Percentiles rank a stretch among this genome's conserved stretches.
These are phyloP conservation scores for Sanghuangporus weigelae DNA, from an alignment of 1,284 basidiomycete species.

Conservation along the genomic window DNA sequence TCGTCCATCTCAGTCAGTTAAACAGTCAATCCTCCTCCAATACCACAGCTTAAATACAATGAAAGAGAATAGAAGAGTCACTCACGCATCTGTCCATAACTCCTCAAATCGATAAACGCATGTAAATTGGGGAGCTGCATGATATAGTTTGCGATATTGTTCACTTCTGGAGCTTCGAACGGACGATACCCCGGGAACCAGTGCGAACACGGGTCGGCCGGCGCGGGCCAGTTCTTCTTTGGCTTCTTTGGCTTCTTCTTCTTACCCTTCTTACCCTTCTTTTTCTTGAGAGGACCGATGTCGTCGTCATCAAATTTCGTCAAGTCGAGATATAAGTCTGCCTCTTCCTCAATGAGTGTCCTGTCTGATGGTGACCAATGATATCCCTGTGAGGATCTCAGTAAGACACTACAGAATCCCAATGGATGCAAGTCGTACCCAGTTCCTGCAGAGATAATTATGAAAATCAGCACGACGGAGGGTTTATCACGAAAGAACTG, in stretches of 20 bases:
- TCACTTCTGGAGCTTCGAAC: slow-evolving; percentile 74
- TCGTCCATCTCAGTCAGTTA: not conserved
- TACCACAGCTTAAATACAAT: not conserved
- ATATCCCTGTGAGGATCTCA: slow-evolving; percentile 40
- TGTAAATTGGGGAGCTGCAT: slow-evolving; percentile 46
- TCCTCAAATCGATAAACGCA: slow-evolving; percentile 75
- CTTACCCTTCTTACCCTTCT: slow-evolving; percentile 17
- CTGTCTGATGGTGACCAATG: slow-evolving; percentile 48
- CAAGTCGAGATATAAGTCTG: not conserved
- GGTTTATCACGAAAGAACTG: not conserved
- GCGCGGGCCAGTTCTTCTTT: slow-evolving; percentile 10
- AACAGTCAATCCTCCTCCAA: not conserved
- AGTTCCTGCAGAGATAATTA: slow-evolving; percentile 41
- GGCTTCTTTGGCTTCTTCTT: slow-evolving; percentile 25
- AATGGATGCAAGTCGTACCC: slow-evolving; percentile 33
- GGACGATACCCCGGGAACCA: slow-evolving; percentile 69
- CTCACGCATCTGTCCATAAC: slow-evolving; percentile 81
- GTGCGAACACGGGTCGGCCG: slow-evolving; percentile 58
- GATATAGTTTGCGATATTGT: slow-evolving; percentile 69
- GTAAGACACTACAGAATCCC: not conserved
- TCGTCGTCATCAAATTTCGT: not conserved
- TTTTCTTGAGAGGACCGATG: not conserved
- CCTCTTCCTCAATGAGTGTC: slow-evolving; percentile 14
- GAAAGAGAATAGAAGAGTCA: slow-evolving; percentile 18
- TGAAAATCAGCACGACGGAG: not conserved